These are phyloP conservation scores for Phytophthora europaea DNA, from an alignment of 352 stramenopile species.

Conservation along the genomic window DNA sequence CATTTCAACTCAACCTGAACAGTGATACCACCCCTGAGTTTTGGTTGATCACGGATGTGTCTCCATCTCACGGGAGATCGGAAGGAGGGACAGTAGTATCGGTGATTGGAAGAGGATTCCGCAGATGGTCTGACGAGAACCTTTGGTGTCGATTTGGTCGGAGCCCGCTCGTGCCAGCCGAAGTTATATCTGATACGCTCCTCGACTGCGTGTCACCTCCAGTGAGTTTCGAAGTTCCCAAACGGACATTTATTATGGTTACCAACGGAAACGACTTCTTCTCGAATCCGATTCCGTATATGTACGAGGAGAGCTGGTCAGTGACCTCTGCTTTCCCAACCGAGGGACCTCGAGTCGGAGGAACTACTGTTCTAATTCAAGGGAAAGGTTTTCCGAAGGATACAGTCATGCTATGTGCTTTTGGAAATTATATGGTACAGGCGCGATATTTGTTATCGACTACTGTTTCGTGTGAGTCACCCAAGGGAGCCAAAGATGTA, in stretches of 20 bases:
- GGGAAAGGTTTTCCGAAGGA: constrained; percentile 44
- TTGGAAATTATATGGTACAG: constrained; percentile 32
- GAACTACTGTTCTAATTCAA: constrained; percentile 45
- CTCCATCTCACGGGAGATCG: constrained; percentile 41
- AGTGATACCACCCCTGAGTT: constrained; percentile 35
- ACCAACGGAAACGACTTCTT: constrained; percentile 63
- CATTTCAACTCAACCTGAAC: constrained; percentile 53
- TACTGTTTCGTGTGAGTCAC: constrained; percentile 37
- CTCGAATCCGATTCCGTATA: constrained; percentile 67
- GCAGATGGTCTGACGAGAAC: constrained; percentile 19
- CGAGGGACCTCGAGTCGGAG: constrained; percentile 43
- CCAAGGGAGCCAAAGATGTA: constrained; percentile 4
- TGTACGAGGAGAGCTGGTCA: constrained; percentile 57
- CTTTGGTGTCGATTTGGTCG: constrained; percentile 70
- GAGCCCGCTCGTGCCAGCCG: constrained; percentile 41
- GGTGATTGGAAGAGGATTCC: constrained; percentile 59
- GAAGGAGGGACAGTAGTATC: constrained; percentile 56
- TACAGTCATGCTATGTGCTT: constrained; percentile 43
- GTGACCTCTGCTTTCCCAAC: constrained; percentile 35
- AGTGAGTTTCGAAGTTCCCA: constrained; percentile 28
- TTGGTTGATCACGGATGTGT: constrained; percentile 37
- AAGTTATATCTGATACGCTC: constrained; percentile 48
- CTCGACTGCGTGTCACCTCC: constrained; percentile 53
- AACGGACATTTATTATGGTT: constrained; percentile 59
- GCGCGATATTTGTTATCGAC: constrained; percentile 40